Conservation (phyloP, 192 early-diverging fungal genomes). For the Glomus cerebriforme region DNA sequence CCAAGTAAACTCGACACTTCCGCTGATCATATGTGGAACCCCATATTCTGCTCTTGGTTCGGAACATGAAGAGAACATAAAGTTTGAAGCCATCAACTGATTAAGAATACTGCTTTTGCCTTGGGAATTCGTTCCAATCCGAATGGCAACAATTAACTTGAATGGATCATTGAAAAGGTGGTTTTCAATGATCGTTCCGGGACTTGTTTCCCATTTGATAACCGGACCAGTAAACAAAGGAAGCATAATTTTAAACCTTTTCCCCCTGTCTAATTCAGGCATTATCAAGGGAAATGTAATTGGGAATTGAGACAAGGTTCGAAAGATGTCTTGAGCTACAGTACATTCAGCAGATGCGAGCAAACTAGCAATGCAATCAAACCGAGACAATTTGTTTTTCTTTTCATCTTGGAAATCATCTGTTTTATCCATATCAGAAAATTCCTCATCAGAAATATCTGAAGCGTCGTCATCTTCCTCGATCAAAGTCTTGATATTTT, state of each 20-base stretch:
- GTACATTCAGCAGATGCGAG: conserved; percentile 20
- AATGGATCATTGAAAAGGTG: conserved; percentile 25
- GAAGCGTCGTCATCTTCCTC: neutral
- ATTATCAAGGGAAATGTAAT: conserved; percentile 26
- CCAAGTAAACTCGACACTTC: conserved; percentile 32
- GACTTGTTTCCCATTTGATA: conserved; percentile 30
- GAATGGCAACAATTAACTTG: conserved; percentile 20
- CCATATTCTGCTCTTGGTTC: conserved; percentile 21
- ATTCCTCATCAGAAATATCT: neutral
- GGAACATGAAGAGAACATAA: conserved; percentile 24
- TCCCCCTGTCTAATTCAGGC: neutral
- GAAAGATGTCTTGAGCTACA: conserved; percentile 30
- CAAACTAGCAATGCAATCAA: conserved; percentile 26
- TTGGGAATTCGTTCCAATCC: conserved; percentile 15
- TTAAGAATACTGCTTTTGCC: conserved; percentile 30
- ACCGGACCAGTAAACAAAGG: conserved; percentile 23
- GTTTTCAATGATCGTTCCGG: conserved; percentile 31
- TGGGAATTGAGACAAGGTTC: conserved; percentile 28
- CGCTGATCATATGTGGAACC: conserved; percentile 3
- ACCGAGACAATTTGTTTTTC: conserved; percentile 16
- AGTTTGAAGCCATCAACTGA: conserved; percentile 19
- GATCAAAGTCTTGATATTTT: conserved; percentile 14
- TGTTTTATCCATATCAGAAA: neutral
- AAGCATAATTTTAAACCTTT: conserved; percentile 17
- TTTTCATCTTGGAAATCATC: neutral